Conservation (phyloP, 2,329 filamentous ascomycete species). For the Madurella mycetomatis region DNA sequence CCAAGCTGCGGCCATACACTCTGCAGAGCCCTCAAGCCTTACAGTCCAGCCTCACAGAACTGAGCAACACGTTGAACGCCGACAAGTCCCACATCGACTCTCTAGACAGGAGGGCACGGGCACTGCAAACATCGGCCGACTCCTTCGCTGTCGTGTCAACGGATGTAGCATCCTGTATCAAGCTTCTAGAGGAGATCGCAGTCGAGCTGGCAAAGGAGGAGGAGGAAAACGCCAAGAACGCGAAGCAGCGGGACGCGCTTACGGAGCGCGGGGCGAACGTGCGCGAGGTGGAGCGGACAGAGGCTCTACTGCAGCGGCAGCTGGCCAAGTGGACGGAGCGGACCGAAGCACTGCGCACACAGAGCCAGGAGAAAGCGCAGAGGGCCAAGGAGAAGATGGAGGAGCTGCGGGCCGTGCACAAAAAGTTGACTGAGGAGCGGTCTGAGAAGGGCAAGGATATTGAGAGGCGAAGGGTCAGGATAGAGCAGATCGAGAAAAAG, state of each 20-base stretch:
- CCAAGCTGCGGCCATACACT: conserved; percentile 87
- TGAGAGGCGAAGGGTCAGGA: conserved; percentile 84
- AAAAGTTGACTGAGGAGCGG: conserved; percentile 76
- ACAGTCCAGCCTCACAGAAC: conserved; percentile 74
- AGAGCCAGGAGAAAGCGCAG: conserved; percentile 74
- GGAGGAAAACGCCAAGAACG: conserved; percentile 76
- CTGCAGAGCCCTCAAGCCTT: conserved; percentile 81
- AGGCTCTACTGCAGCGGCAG: conserved; percentile 78
- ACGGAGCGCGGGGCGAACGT: conserved; percentile 86
- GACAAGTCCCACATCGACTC: conserved; percentile 84
- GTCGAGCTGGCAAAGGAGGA: conserved; percentile 86
- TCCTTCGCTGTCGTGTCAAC: conserved; percentile 79
- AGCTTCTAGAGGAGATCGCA: conserved; percentile 81
- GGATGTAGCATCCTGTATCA: conserved; percentile 84
- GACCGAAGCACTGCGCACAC: conserved; percentile 76
- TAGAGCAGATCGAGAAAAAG: conserved; percentile 99
- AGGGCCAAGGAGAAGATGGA: conserved; percentile 87
- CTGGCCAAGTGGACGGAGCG: conserved; percentile 80
- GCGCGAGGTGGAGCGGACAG: conserved; percentile 83
- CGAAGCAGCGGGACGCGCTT: conserved; percentile 78
- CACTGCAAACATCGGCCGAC: conserved; percentile 85
- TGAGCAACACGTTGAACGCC: conserved; percentile 69
- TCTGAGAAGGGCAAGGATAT: conserved; percentile 86
- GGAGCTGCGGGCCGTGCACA: conserved; percentile 74
- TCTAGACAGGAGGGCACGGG: conserved; percentile 81